Base-by-base conservation (phyloP, 805 yeast species). In the Yarrowia sp. region DNA sequence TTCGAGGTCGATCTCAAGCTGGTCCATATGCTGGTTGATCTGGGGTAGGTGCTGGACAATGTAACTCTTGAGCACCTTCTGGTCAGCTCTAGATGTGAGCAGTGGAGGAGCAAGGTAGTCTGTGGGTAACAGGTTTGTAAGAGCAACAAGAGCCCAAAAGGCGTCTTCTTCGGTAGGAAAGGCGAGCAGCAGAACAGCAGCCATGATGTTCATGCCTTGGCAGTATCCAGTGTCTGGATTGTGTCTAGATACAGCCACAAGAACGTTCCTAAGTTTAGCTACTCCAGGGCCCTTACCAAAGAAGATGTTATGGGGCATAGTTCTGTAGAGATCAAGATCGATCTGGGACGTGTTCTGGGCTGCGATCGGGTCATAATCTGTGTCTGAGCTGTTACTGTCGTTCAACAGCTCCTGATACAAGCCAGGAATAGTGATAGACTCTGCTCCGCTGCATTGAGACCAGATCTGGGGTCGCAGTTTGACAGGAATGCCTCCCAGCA, bases 171-270 rank as follows among this genome's bases (percentile, higher is more conserved):
- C 84, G 2, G 80, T 77, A 5, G 80, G 77, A 58, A 76, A 80
- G 0, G 82, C 81, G 26, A 86, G 73, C 12, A 86, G 73, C 10
- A 86, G 70, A 56, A 82, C 83, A 0, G 86, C 89, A 11, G 82
- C 83, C n/a, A 86, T 82, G 72, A 85, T 82, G 73, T 86, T 86
- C 89, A 86, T 77, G 0, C 89, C 89, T 72, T 86, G 89, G 66
- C 86, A 83, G 73, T 86, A 86, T 0, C 89, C 89, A 52, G 85
- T 77, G 0, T 78, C 78, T 0, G 85, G 83, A 70, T 81, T 80
- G 70, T 84, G 80, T 8, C 81, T 78, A 19, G 82, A 81, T 71
- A 82, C 85, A 0, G 88, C 87, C 46, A 82, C 80, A 61, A 86
- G 75, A 7, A 86, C 81, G 15, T 84, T 77, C 50, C 83, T 77